Conservation (phyloP, 1,139 yeast genomes). For the Pichia cactophila region DNA sequence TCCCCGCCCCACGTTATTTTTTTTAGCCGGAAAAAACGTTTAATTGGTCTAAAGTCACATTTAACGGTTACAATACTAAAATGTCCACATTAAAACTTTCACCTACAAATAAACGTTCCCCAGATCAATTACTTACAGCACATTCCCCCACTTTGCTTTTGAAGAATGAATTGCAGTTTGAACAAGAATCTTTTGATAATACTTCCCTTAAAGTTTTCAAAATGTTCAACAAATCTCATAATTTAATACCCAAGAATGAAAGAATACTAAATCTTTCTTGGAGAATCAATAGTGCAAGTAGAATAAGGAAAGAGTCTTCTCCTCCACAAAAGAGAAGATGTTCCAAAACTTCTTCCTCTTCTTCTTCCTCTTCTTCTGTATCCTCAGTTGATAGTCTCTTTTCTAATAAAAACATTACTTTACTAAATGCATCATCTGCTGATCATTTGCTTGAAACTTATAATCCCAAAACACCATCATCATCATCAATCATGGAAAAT, state of each 20-base stretch:
- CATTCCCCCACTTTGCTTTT: constrained; percentile 14
- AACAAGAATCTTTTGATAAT: constrained; percentile 19
- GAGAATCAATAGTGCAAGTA: constrained; percentile 27
- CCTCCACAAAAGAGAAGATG: too few relatives aligned
- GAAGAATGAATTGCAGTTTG: constrained; percentile 23
- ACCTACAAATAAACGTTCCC: background rate
- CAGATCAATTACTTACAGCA: background rate
- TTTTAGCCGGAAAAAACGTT: background rate
- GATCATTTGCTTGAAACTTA: constrained; percentile 6
- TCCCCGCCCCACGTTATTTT: background rate
- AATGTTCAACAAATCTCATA: constrained; percentile 28
- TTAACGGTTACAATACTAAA: background rate
- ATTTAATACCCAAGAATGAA: constrained; percentile 27
- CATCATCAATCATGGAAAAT: background rate
- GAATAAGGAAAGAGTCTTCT: constrained; percentile 16
- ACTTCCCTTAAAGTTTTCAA: constrained; percentile 27
- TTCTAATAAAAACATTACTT: constrained; percentile 1
- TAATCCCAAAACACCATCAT: background rate
- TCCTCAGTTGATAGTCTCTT: background rate
- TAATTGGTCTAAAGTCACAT: background rate
- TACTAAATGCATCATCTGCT: constrained; percentile 19
- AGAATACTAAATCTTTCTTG: constrained; percentile 28
- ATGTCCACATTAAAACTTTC: background rate
- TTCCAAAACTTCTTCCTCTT: constrained; percentile 1
- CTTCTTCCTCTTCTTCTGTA: background rate